Conservation (phyloP, 257 asterid species). For the Solanum stenotomum region DNA sequence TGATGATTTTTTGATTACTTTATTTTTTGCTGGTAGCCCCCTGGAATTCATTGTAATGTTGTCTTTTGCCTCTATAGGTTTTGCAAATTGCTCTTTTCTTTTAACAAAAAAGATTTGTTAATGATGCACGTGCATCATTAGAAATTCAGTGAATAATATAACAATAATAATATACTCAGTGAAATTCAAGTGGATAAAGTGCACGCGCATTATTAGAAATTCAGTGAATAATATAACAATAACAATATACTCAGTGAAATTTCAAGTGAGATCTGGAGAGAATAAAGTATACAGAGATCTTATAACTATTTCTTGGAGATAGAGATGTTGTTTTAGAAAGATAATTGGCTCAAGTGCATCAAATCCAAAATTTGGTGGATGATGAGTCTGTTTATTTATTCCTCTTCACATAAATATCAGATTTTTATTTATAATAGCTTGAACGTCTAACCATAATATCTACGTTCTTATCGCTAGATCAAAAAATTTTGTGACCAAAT, state of each 20-base stretch:
- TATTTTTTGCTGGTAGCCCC: not conserved
- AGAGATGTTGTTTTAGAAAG: too few relatives aligned
- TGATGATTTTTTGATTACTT: conserved; percentile 9
- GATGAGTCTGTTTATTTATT: not conserved
- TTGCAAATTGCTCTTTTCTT: not conserved
- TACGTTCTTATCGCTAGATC: not conserved
- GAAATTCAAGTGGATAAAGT: too few relatives aligned
- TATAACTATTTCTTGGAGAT: too few relatives aligned
- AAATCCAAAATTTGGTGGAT: not conserved
- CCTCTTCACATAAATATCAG: not conserved
- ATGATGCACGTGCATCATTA: not conserved
- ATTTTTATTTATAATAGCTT: not conserved
- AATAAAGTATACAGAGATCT: too few relatives aligned
- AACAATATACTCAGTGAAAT: too few relatives aligned
- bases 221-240: too few relatives aligned
- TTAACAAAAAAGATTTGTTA: not conserved
- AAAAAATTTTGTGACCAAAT: not conserved
- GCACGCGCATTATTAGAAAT: too few relatives aligned
- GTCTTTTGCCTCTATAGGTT: not conserved
- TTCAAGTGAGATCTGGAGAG: too few relatives aligned
- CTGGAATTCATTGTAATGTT: not conserved
- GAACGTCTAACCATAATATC: not conserved
- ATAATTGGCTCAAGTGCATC: too few relatives aligned
- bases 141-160: not conserved
- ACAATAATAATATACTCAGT: too few relatives aligned